Evolutionary conservation across 2,329 filamentous ascomycete species (phyloP).

Genomic region (Pseudogymnoascus sp.): DNA sequence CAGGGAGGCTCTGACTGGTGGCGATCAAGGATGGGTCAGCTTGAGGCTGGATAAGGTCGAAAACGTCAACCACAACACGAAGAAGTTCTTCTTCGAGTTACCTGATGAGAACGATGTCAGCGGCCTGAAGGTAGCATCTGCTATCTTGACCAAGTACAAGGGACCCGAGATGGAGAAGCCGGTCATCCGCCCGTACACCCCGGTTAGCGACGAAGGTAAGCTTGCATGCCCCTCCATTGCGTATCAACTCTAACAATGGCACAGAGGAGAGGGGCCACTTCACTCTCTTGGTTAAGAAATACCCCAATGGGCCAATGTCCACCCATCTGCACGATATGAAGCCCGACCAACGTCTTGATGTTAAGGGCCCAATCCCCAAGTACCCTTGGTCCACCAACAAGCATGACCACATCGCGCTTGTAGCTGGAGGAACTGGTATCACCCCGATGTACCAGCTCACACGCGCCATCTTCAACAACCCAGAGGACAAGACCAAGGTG

Average conservation of each 20-base stretch:
- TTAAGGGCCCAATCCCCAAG: constrained; percentile 95
- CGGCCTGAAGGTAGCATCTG: constrained; percentile 75
- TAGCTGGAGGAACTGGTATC: constrained; percentile 95
- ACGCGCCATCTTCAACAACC: constrained; percentile 90
- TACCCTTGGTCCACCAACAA: constrained; percentile 87
- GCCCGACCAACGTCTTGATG: constrained; percentile 72
- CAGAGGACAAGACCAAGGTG: constrained; percentile 93
- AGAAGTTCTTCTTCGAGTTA: constrained; percentile 81
- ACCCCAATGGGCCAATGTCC: constrained; percentile 87
- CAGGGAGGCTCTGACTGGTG: constrained; percentile 59
- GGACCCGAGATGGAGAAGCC: constrained; percentile 75
- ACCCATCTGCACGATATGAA: constrained; percentile 76
- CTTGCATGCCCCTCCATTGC: constrained; percentile 13
- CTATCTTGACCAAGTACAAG: constrained; percentile 87
- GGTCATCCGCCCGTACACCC: constrained; percentile 86
- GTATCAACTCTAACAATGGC: background rate
- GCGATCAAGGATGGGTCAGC: constrained; percentile 81
- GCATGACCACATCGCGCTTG: constrained; percentile 76
- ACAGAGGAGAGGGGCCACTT: constrained; percentile 68
- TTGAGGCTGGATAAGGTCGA: constrained; percentile 74
- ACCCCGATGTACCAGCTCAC: constrained; percentile 96
- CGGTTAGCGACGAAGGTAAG: constrained; percentile 74
- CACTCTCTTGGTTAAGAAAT: constrained; percentile 87
- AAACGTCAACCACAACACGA: constrained; percentile 86
- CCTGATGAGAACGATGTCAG: constrained; percentile 77